A percentile compares a stretch with the other conserved stretches of the same genome.
phyloP scores from a whole-genome alignment of 345 rosid species.

The Euclidium syriacum region DNA sequence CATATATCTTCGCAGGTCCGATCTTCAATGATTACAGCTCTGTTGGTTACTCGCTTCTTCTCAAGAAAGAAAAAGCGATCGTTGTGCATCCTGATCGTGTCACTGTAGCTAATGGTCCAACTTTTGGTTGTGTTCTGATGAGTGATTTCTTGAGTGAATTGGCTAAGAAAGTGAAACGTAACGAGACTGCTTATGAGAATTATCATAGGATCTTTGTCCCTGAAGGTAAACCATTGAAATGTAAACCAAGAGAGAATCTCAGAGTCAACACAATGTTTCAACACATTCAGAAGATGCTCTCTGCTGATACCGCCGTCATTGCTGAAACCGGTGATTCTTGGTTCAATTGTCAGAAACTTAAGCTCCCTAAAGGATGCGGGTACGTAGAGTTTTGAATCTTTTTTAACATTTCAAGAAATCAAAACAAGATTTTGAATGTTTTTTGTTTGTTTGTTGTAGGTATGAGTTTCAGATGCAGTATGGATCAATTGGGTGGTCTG shows the following conservation, averaged over 20 bases:
- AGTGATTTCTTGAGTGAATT: slow-evolving; percentile 42
- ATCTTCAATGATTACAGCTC: slow-evolving; percentile 51
- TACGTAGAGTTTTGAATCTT: too few species aligned
- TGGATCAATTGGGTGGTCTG: slow-evolving; percentile 55
- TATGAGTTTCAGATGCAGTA: slow-evolving; percentile 48
- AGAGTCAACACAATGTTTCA: slow-evolving; percentile 48
- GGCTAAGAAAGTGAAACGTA: slow-evolving; percentile 39
- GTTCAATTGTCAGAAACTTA: slow-evolving; percentile 64
- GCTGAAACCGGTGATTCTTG: slow-evolving; percentile 65
- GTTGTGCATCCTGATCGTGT: slow-evolving; percentile 54
- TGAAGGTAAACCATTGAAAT: slow-evolving; percentile 36
- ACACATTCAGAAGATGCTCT: slow-evolving; percentile 49
- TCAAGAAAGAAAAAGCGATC: slow-evolving; percentile 50
- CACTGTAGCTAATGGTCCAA: slow-evolving; percentile 41
- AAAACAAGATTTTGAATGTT: too few species aligned
- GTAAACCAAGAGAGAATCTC: slow-evolving; percentile 34
- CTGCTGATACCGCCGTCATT: slow-evolving; percentile 41
- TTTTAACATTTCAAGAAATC: too few species aligned
- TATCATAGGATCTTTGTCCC: slow-evolving; percentile 46
- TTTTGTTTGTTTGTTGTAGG: too few species aligned
- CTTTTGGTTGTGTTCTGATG: slow-evolving; percentile 51
- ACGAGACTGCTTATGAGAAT: slow-evolving; percentile 44
- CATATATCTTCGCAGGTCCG: slow-evolving; percentile 52
- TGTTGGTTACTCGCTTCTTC: slow-evolving; percentile 47
- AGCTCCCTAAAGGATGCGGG: slow-evolving; percentile 51